Base-by-base conservation (phyloP, 257 asterid genomes). In the Ehretia macrophylla region DNA sequence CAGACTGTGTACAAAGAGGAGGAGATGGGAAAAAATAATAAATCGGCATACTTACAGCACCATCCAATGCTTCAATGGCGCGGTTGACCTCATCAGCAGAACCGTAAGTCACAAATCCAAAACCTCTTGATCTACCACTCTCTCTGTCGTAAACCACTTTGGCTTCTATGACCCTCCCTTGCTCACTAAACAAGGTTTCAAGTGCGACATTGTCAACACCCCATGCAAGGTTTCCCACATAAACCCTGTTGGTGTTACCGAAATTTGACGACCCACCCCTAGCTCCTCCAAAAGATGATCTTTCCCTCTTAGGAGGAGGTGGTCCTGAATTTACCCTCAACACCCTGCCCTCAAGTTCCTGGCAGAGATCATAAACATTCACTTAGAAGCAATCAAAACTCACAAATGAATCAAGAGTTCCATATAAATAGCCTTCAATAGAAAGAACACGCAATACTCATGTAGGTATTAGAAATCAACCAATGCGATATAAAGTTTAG, bases 181-280 rank as follows among this genome's bases (percentile, higher is more conserved):
- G 86, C 75, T 82, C 92, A 4, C 84, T 58, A 56, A 85, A 91
- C 78, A 91, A 60, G 76, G 79, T 77, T 65, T 80, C 92, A 1
- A 87, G 95, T 0, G 94, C 77, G 23, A 60, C 70, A 62, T 85
- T 65, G 69, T 91, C 96, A 53, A 87, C 96, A 17, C 92, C 91
- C 98, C 98, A 91, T 3, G 91, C 68, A 42, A 87, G 95, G 76
- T 91, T 91, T 40, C 96, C 95, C 16, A 85, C 95, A 62, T 85
- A 82, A 37, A 88, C 71, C 59, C 82, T 79, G 74, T 87, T 81
- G 62, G 72, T 9, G 78, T 54, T 67, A 47, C 77, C 83, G 13
- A 64, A 61, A 60, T 76, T 69, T 11, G 60, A 51, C 6, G 56
- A 51, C 5, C 56, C 52, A 55, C 84, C 89, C 75, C 94, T 76